These are phyloP conservation scores for Hyphopichia khmerensis DNA, from an alignment of 1,139 yeast genomes.

Conservation along the genomic window DNA sequence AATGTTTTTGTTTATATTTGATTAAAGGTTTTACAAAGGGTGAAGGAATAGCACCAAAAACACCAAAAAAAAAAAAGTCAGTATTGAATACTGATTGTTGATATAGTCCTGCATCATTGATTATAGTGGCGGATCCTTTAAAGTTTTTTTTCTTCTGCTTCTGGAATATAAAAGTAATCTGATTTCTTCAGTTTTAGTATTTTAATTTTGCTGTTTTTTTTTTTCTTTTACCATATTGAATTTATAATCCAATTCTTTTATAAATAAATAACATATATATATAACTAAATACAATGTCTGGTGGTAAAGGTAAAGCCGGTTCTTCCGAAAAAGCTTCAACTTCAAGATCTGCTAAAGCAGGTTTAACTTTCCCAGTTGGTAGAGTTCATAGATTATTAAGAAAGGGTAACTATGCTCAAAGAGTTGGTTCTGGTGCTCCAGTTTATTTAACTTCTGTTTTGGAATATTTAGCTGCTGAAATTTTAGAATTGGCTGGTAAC, in stretches of 20 bases:
- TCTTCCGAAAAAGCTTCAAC: constrained; percentile 53
- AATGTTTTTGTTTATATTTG: not conserved
- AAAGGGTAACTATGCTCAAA: constrained; percentile 56
- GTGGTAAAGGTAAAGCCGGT: constrained; percentile 57
- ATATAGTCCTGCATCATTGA: not conserved
- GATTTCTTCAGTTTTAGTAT: not conserved
- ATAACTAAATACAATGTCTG: constrained; percentile 46
- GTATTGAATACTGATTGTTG: no score
- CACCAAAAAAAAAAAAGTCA: no score
- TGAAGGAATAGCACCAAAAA: no score
- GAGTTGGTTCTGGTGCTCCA: constrained; percentile 58
- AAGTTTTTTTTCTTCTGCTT: constrained; percentile 9
- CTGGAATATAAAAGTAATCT: not conserved
- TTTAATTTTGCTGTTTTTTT: constrained; percentile 4
- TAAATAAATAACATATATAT: constrained; percentile 7
- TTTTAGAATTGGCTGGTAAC: constrained; percentile 57
- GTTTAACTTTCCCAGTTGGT: constrained; percentile 57
- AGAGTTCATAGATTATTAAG: constrained; percentile 56
- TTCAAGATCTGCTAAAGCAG: constrained; percentile 55
- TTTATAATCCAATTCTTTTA: constrained; percentile 3
- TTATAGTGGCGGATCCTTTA: not conserved
- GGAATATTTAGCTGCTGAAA: constrained; percentile 55
- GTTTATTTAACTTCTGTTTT: constrained; percentile 53
- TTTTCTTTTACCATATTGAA: constrained; percentile 2
- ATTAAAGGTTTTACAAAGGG: not conserved